phyloP scores from a whole-genome alignment of 805 yeast genomes.

The Komagataella pseudopastoris region DNA sequence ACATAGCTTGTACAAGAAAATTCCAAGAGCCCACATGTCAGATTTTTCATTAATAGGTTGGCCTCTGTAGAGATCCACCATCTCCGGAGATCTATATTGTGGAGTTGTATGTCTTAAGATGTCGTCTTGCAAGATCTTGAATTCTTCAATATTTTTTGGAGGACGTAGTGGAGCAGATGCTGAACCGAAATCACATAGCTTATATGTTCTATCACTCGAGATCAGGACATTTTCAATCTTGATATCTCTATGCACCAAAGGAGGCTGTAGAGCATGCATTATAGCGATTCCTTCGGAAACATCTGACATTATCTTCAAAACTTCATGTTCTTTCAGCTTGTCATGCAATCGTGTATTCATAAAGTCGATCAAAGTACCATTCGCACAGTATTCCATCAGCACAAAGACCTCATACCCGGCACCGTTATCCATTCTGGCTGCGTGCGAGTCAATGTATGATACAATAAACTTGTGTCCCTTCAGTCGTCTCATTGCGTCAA shows the following conservation, averaged over 20 bases:
- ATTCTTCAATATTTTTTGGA: conserved; percentile 49
- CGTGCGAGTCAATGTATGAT: conserved; percentile 89
- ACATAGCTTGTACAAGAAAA: conserved; percentile 63
- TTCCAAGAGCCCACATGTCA: conserved; percentile 80
- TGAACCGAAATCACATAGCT: conserved; percentile 76
- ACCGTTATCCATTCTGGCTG: conserved; percentile 46
- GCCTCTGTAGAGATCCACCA: conserved; percentile 59
- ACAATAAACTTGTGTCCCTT: conserved; percentile 73
- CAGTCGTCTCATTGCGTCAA: conserved; percentile 89
- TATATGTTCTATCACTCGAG: conserved; percentile 42
- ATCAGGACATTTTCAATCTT: conserved; percentile 73
- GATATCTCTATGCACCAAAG: conserved; percentile 66
- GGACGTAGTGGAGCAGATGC: conserved; percentile 53
- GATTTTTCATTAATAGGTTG: conserved; percentile 70
- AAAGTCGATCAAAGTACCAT: conserved; percentile 65
- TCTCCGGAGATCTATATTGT: conserved; percentile 76
- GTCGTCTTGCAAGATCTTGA: conserved; percentile 48
- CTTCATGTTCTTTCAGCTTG: conserved; percentile 55
- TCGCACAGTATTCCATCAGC: conserved; percentile 68
- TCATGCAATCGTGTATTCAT: conserved; percentile 62
- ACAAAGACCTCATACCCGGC: conserved; percentile 65
- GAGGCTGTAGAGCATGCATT: conserved; percentile 64
- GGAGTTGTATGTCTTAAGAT: conserved; percentile 73
- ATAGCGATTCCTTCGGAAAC: conserved; percentile 62
- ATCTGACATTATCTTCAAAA: conserved; percentile 54